Conservation (phyloP, 1,139 yeast genomes). For the Williopsis jadinii region DNA sequence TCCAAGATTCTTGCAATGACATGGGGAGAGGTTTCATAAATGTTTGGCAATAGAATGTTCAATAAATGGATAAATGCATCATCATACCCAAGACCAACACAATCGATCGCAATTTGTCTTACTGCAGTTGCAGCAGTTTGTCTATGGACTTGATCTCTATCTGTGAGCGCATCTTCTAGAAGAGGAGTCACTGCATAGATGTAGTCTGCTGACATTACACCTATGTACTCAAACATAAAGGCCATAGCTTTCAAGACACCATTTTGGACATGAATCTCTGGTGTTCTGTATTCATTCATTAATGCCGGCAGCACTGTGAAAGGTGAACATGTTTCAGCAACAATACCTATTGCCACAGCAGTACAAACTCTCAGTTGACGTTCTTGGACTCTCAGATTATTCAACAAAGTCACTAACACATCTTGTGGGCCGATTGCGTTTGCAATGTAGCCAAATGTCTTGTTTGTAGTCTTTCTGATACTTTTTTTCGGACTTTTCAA, state of each 20-base stretch:
- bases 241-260: constrained; percentile 90
- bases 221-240: constrained; percentile 91
- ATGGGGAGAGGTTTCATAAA: constrained; percentile 92
- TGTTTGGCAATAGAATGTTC: constrained; percentile 73
- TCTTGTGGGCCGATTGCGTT: constrained; percentile 96
- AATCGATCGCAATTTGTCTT: constrained; percentile 73
- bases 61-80: constrained; percentile 71
- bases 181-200: constrained; percentile 76
- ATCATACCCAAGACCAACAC: constrained; percentile 68
- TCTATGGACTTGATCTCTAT: constrained; percentile 86
- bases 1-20: constrained; percentile 80
- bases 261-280: constrained; percentile 90
- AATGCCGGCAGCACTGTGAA: constrained; percentile 94
- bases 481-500: constrained; percentile 76
- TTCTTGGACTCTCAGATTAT: constrained; percentile 86
- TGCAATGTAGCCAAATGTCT: constrained; percentile 88
- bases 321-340: constrained; percentile 90
- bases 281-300: constrained; percentile 92
- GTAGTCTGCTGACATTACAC: constrained; percentile 76
- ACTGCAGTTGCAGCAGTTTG: constrained; percentile 93
- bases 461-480: constrained; percentile 80
- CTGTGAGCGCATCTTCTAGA: constrained; percentile 85
- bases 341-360: constrained; percentile 96
- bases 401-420: constrained; percentile 76
- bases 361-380: constrained; percentile 96